Evolutionary conservation across 139 green algal genomes (phyloP).

Genomic region (Chlorella vulgaris): DNA sequence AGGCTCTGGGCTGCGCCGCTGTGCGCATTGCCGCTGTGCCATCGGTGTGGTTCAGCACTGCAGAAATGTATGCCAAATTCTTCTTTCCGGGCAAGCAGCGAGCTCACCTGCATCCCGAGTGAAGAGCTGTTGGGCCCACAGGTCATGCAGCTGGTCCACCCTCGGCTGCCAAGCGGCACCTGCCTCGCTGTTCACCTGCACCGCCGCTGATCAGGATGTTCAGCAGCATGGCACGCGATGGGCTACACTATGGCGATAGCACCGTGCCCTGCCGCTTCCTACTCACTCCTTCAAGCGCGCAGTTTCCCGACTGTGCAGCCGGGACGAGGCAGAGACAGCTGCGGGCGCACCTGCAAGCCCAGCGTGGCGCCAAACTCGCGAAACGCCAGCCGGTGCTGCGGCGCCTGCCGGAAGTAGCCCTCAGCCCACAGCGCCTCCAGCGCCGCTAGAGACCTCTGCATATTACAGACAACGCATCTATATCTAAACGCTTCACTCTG

Average conservation of each 20-base stretch:
- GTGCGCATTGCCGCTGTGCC: too few species aligned
- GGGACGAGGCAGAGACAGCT: neutral
- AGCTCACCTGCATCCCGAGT: neutral
- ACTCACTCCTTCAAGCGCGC: too few species aligned
- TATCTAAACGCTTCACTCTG: too few species aligned
- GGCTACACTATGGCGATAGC: too few species aligned
- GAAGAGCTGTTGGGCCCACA: conserved; percentile 35
- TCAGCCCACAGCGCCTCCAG: conserved; percentile 45
- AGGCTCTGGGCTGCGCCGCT: too few species aligned
- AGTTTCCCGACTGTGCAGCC: neutral
- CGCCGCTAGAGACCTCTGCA: neutral
- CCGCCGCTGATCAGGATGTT: neutral
- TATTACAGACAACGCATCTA: too few species aligned
- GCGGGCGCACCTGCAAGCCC: conserved; percentile 44
- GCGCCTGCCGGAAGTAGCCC: conserved; percentile 19
- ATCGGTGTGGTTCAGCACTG: neutral
- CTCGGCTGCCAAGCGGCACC: conserved; percentile 11
- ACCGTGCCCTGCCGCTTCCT: too few species aligned
- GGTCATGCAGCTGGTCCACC: conserved; percentile 27
- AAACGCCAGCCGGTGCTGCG: conserved; percentile 48
- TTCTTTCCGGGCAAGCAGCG: neutral
- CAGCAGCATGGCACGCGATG: neutral
- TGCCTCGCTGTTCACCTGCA: conserved; percentile 25
- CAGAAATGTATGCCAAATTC: neutral
- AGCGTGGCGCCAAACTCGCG: conserved; percentile 62